Percentiles rank a stretch among this genome's conserved stretches.
Evolutionary conservation across 23 red algal genomes (phyloP).

Genomic region (Gracilaria gracilis): DNA sequence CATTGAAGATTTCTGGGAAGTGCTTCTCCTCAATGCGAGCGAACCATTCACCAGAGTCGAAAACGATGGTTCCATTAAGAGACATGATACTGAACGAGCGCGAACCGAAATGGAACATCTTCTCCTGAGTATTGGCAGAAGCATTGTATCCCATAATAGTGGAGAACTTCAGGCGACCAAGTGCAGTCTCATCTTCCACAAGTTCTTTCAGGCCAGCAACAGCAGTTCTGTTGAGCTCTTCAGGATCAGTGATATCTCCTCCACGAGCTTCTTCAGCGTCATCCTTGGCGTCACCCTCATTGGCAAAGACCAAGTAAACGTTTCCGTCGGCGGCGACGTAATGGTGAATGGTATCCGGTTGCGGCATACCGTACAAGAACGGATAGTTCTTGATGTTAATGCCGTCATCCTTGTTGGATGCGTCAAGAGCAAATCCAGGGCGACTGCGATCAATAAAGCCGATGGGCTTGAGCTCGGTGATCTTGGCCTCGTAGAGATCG

Average conservation of each 20-base stretch:
- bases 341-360: slow-evolving; percentile 60
- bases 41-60: slow-evolving; percentile 82
- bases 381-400: slow-evolving; percentile 80
- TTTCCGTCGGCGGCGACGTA: slow-evolving; percentile 53
- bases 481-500: slow-evolving; percentile 56
- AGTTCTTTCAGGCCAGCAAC: slow-evolving; percentile 47
- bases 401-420: slow-evolving; percentile 68
- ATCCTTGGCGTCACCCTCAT: slow-evolving; percentile 81
- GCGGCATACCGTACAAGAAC: slow-evolving; percentile 76
- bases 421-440: slow-evolving; percentile 74
- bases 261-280: slow-evolving; percentile 66
- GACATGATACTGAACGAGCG: slow-evolving; percentile 78
- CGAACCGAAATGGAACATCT: slow-evolving; percentile 76
- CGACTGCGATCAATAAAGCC: slow-evolving; percentile 66
- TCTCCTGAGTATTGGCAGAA: slow-evolving; percentile 71
- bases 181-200: slow-evolving; percentile 46
- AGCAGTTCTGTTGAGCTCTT: slow-evolving; percentile 47
- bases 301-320: slow-evolving; percentile 72
- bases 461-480: slow-evolving; percentile 75
- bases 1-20: slow-evolving; percentile 80
- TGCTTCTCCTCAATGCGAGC: slow-evolving; percentile 65
- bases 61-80: slow-evolving; percentile 52
- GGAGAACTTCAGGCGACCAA: slow-evolving; percentile 72
- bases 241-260: slow-evolving; percentile 45
- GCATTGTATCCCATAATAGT: slow-evolving; percentile 60